phyloP scores from a whole-genome alignment of 768 basidiomycete genomes.

The Podaxis carcinomalis region DNA sequence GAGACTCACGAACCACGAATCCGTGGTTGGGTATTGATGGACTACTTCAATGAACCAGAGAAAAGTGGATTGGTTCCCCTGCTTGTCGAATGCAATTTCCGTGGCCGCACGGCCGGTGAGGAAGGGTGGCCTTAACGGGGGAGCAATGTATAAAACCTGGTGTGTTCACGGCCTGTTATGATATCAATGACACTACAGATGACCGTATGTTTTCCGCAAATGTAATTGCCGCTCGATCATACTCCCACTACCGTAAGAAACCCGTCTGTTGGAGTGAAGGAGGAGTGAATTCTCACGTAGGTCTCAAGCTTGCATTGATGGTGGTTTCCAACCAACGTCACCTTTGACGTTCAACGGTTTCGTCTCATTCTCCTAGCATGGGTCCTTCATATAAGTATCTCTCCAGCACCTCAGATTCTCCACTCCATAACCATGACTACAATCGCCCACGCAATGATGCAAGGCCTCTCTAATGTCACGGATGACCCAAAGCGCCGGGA shows the following conservation, averaged over 20 bases:
- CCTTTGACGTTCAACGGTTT: slow-evolving; percentile 13
- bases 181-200: background rate
- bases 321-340: slow-evolving; percentile 13
- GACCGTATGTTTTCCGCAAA: background rate
- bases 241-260: background rate
- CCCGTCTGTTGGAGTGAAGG: background rate
- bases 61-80: slow-evolving; percentile 51
- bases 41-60: slow-evolving; percentile 65
- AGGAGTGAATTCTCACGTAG: background rate
- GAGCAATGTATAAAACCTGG: too few species aligned
- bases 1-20: slow-evolving; percentile 37
- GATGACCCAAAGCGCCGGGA: slow-evolving; percentile 31
- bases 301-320: background rate
- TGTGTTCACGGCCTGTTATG: too few species aligned
- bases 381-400: background rate
- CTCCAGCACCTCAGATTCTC: background rate
- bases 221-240: background rate
- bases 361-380: too few species aligned
- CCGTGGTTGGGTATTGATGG: slow-evolving; percentile 74
- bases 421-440: slow-evolving; percentile 19
- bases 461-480: slow-evolving; percentile 21
- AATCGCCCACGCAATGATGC: slow-evolving; percentile 22
- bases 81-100: slow-evolving; percentile 76
- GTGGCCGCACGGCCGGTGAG: slow-evolving; percentile 38
- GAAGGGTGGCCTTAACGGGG: slow-evolving; percentile 34